A percentile compares a stretch with the other conserved stretches of the same genome.
Conservation (phyloP, 108 stramenopile genomes). For the Mediolabrus comicus region DNA sequence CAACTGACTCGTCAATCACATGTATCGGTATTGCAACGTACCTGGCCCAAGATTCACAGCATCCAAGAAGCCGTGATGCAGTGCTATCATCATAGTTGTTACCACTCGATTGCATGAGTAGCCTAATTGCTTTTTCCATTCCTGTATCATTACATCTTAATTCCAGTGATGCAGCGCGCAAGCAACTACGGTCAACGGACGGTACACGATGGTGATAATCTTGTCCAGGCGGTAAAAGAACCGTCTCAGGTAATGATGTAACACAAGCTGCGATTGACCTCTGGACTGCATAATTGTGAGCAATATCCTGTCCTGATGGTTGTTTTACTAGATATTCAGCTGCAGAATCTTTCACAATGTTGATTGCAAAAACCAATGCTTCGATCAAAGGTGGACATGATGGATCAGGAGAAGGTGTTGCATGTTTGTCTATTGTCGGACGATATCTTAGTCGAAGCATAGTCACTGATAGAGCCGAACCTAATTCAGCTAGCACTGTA, state of each 20-base stretch:
- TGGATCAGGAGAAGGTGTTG: slow-evolving; percentile 28
- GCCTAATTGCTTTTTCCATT: slow-evolving; percentile 49
- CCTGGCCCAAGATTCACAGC: slow-evolving; percentile 70
- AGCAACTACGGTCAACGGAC: slow-evolving; percentile 73
- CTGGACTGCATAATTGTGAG: slow-evolving; percentile 17
- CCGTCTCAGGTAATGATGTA: slow-evolving; percentile 63
- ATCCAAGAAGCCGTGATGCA: slow-evolving; percentile 19
- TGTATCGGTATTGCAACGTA: slow-evolving; percentile 63
- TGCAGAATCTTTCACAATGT: slow-evolving; percentile 13
- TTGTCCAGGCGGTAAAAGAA: slow-evolving; percentile 61
- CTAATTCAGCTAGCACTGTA: slow-evolving; percentile 60
- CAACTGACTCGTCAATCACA: slow-evolving; percentile 44
- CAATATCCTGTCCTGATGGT: background rate
- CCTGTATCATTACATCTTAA: slow-evolving; percentile 52
- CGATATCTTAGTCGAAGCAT: slow-evolving; percentile 65
- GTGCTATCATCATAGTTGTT: slow-evolving; percentile 4
- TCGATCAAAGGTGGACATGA: slow-evolving; percentile 55
- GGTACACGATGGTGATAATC: slow-evolving; percentile 54
- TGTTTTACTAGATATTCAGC: background rate
- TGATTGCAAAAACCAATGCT: slow-evolving; percentile 48
- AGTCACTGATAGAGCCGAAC: slow-evolving; percentile 56
- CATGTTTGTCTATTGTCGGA: slow-evolving; percentile 28
- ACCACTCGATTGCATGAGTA: slow-evolving; percentile 8
- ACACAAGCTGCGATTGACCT: slow-evolving; percentile 46
- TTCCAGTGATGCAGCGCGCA: slow-evolving; percentile 64